Base-by-base conservation (phyloP, 371 early-diverging fungal species). In the Amoeboradix gromovi region DNA sequence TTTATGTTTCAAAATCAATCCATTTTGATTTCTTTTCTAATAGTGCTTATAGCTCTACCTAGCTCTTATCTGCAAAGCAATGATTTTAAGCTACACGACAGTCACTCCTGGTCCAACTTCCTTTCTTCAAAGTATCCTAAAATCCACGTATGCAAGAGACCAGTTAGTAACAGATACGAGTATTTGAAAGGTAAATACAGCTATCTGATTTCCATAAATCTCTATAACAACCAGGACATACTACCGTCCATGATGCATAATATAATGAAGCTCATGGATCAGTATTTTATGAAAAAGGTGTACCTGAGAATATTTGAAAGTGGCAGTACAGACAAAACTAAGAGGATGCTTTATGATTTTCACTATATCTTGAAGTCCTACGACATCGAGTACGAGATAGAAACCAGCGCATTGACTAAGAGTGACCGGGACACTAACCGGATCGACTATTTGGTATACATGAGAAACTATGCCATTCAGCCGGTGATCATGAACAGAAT, bases 381-480 rank as follows among this genome's bases (percentile, higher is more conserved):
- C 1, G 70, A 71, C 1, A 72, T 80, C 29, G 67, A 71, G 29
- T 70, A 79, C 70, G 30, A 28, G 0, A 66, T 78, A 31, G 31
- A 68, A 1, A 22, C 71, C 28, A 73, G 73, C 71, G 5, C 66
- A n/a, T 29, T 29, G 28, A 69, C 31, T 27, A 66, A 71, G 16
- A 72, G 73, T 16, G 72, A 72, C 12, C 1, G 31, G 16, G 22
- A 17, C 0, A 29, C 32, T 27, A 78, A 80, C 66, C 75, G 82
- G 16, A 80, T 80, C 67, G 80, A 76, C 28, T 78, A 75, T 31
- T 74, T 82, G 69, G 81, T 82, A n/a, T 68, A 72, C 30, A 28
- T 78, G 17, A 73, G 80, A 30, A 80, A 80, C 71, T 69, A 70
- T 0, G 82, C 77, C 1, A 28, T 80, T 32, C 72, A 77, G 30